Base-by-base conservation (phyloP, 495 filamentous ascomycete species). In the Lepraria neglecta region DNA sequence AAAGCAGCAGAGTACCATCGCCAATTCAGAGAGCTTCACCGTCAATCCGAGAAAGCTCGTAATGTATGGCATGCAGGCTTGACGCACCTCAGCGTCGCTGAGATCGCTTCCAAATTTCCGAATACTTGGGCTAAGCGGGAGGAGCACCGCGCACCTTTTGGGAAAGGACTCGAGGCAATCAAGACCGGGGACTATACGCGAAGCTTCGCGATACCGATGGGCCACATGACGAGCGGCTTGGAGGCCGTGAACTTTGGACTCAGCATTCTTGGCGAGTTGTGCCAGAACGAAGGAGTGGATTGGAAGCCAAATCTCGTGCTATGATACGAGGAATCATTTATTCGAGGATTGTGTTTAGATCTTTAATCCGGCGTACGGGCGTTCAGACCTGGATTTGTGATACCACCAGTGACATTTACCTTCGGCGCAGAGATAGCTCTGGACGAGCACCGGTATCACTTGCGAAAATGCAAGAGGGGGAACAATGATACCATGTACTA, bases 161-260 rank as follows among this genome's bases (percentile, higher is more conserved):
- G 48, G 17, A 65, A 65, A n/a, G 74, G 62, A 28, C 60, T 65
- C 28, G 65, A 66, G 10, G 50, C 48, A 21, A 58, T 76, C 6
- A 69, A 67, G 54, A 62, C 72, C 45, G 75, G 74, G 3, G 72
- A 77, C 14, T 82, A 80, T 64, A 66, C 70, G 15, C 74, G 73
- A 15, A 69, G 68, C 10, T 80, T 72, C 59, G 74, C 73, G 56
- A 56, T 82, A 10, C 79, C 79, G 0, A 60, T 82, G 24, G 70
- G 71, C 27, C 71, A 70, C 17, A 68, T 71, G 21, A 77, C 70
- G 43, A 73, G 72, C 10, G 73, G 76, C 11, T 69, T 80, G 28
- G 77, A 82, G 63, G 74, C 77, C 5, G 75, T 80, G 7, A 74
- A 78, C 2, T 76, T 80, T 60, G 75, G 74, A 28, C 71, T 71